Evolutionary conservation across 2,329 filamentous ascomycete genomes (phyloP).

Genomic region (Dactylellina parvicollis): DNA sequence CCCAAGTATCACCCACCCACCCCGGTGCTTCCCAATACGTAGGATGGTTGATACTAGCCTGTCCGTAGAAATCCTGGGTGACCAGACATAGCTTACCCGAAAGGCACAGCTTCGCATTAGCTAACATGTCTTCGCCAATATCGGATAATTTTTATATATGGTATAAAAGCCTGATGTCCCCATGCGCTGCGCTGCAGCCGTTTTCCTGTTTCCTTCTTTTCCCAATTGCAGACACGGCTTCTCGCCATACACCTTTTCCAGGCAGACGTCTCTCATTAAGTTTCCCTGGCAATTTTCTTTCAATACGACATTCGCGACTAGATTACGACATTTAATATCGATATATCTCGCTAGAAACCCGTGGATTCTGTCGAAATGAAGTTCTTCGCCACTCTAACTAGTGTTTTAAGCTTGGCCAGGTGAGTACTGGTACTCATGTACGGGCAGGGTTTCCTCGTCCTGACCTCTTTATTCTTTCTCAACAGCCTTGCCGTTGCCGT

Average conservation of each 20-base stretch:
- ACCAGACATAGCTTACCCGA: no score
- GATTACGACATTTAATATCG: no score
- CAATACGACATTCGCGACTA: no score
- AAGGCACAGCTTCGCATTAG: no score
- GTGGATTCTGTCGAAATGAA: constrained; percentile 1
- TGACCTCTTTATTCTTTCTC: background rate
- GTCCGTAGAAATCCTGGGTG: no score
- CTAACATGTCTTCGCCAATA: no score
- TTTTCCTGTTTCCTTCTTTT: constrained; percentile 26
- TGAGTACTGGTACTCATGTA: background rate
- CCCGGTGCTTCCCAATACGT: background rate
- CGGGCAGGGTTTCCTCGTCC: background rate
- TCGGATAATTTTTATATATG: background rate
- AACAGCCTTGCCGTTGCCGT: background rate
- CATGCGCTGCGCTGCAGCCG: constrained; percentile 11
- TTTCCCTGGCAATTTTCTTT: constrained; percentile 10
- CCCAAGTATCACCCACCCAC: background rate
- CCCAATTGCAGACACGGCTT: constrained; percentile 10
- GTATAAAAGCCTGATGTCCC: constrained; percentile 9
- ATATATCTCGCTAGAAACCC: no score
- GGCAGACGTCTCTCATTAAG: background rate
- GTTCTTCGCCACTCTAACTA: background rate
- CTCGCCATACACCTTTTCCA: constrained; percentile 6
- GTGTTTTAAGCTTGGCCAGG: constrained; percentile 8
- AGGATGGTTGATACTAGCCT: background rate